Percentiles rank a stretch among this genome's conserved stretches.
Conservation (phyloP, 352 stramenopile genomes). For the Pythium pyrilobum region DNA sequence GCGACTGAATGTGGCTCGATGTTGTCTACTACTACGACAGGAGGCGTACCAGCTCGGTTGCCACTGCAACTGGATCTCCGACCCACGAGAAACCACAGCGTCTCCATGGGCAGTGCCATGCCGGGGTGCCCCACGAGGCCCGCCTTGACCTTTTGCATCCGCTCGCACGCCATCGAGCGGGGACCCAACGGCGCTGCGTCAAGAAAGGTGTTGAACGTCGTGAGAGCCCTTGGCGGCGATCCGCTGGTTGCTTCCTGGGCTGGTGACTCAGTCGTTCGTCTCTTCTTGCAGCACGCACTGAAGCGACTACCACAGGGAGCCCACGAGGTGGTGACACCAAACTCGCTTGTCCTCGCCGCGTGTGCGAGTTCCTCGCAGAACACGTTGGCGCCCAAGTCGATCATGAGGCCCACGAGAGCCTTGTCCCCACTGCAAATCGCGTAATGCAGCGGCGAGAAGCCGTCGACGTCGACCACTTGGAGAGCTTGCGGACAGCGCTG, state of each 20-base stretch:
- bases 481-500: conserved; percentile 24
- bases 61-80: too few relatives aligned
- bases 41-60: too few relatives aligned
- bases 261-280: too few relatives aligned
- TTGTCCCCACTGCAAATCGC: conserved; percentile 32
- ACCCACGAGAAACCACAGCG: conserved; percentile 17
- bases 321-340: neutral
- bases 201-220: neutral
- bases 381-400: conserved; percentile 34
- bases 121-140: conserved; percentile 9
- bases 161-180: conserved; percentile 12
- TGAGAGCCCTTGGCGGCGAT: neutral
- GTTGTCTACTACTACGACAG: too few relatives aligned
- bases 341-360: neutral
- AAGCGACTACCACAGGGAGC: neutral
- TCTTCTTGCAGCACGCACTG: too few relatives aligned
- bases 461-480: conserved; percentile 35
- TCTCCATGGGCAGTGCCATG: conserved; percentile 10
- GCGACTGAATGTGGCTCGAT: too few relatives aligned
- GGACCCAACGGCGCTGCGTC: too few relatives aligned
- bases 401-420: conserved; percentile 32
- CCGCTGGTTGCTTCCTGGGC: too few relatives aligned
- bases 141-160: conserved; percentile 11
- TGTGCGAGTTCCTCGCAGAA: neutral
- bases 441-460: conserved; percentile 37